Evolutionary conservation across 345 rosid species (phyloP).

Genomic region (Syzygium aromaticum): DNA sequence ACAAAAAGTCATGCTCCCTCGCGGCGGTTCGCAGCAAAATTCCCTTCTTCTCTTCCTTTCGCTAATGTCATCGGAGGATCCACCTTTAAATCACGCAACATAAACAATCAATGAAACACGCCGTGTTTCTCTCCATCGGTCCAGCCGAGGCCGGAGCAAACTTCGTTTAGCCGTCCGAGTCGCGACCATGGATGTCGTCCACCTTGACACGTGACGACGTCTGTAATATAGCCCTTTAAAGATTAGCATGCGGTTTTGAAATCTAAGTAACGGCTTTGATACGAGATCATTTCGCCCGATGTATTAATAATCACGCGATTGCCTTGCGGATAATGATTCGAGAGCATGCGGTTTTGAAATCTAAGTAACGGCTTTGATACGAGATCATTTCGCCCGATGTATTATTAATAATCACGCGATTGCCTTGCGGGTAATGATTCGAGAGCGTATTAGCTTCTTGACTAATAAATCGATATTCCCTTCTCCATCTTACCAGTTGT

Average conservation of each 20-base stretch:
- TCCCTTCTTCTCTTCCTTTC: background rate
- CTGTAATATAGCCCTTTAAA: background rate
- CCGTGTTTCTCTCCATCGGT: background rate
- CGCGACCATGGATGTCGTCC: background rate
- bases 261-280: background rate
- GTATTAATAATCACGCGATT: background rate
- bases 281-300: background rate
- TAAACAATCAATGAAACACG: background rate
- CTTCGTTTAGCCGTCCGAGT: background rate
- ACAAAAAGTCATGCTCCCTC: background rate
- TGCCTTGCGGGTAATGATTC: background rate
- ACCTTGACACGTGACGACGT: background rate
- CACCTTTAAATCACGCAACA: background rate
- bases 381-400: background rate
- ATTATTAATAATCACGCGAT: background rate
- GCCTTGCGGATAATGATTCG: background rate
- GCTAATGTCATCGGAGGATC: background rate
- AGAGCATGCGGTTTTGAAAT: too few species aligned
- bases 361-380: background rate
- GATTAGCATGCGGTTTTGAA: background rate
- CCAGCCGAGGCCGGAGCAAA: background rate
- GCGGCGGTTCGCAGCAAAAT: background rate
- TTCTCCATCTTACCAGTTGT: background rate
- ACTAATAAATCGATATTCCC: background rate
- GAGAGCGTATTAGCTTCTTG: background rate